Percentiles rank a stretch among this genome's conserved stretches.
phyloP scores from a whole-genome alignment of 1,139 yeast genomes.

The Yamadazyma triangularis region DNA sequence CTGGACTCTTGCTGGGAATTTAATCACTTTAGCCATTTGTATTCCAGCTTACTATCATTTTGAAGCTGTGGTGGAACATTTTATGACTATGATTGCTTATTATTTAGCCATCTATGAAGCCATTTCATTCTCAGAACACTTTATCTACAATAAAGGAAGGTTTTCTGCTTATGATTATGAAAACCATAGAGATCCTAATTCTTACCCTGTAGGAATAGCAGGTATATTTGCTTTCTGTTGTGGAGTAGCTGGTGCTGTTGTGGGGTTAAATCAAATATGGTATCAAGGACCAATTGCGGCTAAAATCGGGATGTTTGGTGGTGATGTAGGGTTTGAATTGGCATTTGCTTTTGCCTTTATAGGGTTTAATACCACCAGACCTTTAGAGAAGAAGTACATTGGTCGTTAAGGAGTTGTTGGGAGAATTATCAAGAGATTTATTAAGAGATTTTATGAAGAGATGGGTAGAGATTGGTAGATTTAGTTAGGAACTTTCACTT shows the following conservation, averaged over 20 bases:
- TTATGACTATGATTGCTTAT: constrained; percentile 85
- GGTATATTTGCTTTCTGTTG: constrained; percentile 71
- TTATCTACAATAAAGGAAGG: constrained; percentile 61
- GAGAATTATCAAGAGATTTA: neutral
- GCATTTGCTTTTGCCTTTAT: constrained; percentile 65
- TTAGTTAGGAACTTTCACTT: no score
- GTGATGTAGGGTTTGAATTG: constrained; percentile 82
- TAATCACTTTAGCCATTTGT: constrained; percentile 71
- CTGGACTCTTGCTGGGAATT: constrained; percentile 76
- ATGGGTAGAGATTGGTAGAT: no score
- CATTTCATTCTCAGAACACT: constrained; percentile 68
- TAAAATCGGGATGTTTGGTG: constrained; percentile 62
- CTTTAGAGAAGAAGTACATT: constrained; percentile 61
- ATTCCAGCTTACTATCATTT: constrained; percentile 81
- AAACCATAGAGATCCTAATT: constrained; percentile 49
- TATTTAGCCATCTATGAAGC: constrained; percentile 81
- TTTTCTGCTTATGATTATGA: constrained; percentile 54
- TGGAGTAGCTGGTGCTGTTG: constrained; percentile 77
- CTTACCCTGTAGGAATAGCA: constrained; percentile 69
- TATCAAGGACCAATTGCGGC: constrained; percentile 66
- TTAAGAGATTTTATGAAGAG: no score
- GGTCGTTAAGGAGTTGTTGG: constrained; percentile 30
- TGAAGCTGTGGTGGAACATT: constrained; percentile 65
- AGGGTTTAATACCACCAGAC: constrained; percentile 55
- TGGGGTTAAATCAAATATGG: constrained; percentile 86